Percentiles rank a stretch among this genome's conserved stretches.
These are phyloP conservation scores for Xerophyta viscosa DNA, from an alignment of 106 monocot genomes.

Conservation along the genomic window DNA sequence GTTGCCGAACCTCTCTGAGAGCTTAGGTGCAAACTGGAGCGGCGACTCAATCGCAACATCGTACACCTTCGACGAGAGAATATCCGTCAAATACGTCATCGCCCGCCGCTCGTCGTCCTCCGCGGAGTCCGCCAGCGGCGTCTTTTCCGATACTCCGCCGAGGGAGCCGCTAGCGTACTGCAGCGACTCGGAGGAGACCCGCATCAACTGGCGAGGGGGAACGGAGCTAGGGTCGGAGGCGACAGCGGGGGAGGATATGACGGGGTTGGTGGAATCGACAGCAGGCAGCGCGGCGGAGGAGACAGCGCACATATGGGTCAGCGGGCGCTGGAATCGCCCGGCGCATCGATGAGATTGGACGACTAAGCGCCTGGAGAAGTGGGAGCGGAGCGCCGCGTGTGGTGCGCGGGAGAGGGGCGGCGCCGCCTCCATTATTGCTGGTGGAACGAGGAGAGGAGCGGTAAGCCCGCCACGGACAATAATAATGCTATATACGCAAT, in stretches of 20 bases:
- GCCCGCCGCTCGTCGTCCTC: slow-evolving; percentile 1
- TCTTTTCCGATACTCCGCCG: slow-evolving; percentile 40
- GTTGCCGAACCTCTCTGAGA: slow-evolving; percentile 63
- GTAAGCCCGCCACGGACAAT: no score
- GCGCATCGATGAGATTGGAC: not conserved
- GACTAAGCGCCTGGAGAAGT: not conserved
- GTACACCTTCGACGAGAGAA: slow-evolving; percentile 73
- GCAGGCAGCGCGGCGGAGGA: not conserved
- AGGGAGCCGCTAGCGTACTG: slow-evolving; percentile 71
- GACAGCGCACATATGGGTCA: not conserved
- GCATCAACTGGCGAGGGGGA: slow-evolving; percentile 12
- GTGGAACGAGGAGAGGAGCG: no score
- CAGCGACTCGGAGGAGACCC: slow-evolving; percentile 45
- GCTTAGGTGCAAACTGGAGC: slow-evolving; percentile 64
- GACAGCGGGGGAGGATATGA: not conserved
- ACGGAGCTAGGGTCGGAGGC: not conserved
- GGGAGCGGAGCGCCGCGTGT: not conserved
- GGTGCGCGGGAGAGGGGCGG: no score
- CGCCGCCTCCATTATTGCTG: no score
- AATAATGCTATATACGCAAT: no score
- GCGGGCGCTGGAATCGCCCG: not conserved
- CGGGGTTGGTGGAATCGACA: not conserved
- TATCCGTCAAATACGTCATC: slow-evolving; percentile 57
- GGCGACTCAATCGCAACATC: slow-evolving; percentile 92
- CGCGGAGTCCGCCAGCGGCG: slow-evolving; percentile 1